Percentiles rank a stretch among this genome's conserved stretches.
Conservation (phyloP, 345 rosid genomes). For the Viola odorata region DNA sequence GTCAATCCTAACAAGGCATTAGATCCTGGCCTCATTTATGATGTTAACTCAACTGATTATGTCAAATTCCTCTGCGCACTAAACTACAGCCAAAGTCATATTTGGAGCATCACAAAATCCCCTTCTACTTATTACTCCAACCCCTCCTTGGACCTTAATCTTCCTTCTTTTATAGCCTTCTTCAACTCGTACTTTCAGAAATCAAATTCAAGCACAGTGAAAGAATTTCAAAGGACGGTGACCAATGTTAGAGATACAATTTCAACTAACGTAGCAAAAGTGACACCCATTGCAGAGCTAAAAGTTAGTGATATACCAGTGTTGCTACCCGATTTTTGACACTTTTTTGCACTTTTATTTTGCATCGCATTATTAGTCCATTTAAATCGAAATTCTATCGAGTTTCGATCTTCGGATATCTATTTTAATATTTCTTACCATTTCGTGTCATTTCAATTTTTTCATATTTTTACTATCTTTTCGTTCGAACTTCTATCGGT, state of each 20-base stretch:
- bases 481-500: too few species aligned
- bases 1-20: constrained; percentile 48
- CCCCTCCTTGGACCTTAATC: constrained; percentile 44
- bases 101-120: constrained; percentile 39
- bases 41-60: constrained; percentile 37
- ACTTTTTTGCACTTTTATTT: too few species aligned
- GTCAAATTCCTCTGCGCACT: constrained; percentile 40
- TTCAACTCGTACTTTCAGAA: constrained; percentile 10
- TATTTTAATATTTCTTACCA: too few species aligned
- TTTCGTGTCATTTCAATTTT: too few species aligned
- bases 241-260: constrained; percentile 42
- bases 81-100: constrained; percentile 39
- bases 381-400: too few species aligned
- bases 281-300: constrained; percentile 27
- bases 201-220: not conserved
- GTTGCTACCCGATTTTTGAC: too few species aligned
- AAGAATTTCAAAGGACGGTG: constrained; percentile 43
- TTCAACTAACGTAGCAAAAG: constrained; percentile 25
- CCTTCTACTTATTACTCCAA: constrained; percentile 30
- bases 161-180: constrained; percentile 51
- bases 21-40: constrained; percentile 53
- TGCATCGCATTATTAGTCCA: too few species aligned
- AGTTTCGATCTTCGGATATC: too few species aligned
- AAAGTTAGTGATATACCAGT: constrained; percentile 30
- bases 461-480: too few species aligned